phyloP scores from a whole-genome alignment of 2,329 filamentous ascomycete species.

The Colletotrichum sp. region DNA sequence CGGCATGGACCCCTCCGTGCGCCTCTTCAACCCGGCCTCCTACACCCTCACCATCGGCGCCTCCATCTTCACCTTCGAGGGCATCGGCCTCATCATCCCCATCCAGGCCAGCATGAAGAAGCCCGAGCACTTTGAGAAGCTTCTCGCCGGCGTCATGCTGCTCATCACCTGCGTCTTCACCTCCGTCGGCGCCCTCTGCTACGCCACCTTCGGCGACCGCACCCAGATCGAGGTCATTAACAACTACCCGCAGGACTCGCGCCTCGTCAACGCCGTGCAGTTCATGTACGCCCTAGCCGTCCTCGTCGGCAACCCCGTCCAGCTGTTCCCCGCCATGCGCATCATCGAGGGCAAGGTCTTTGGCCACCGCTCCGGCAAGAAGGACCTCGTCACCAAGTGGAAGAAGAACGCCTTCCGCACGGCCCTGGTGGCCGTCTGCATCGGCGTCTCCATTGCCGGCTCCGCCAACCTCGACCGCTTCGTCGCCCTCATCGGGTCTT shows the following conservation, averaged over 20 bases:
- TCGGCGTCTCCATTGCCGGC: constrained; percentile 65
- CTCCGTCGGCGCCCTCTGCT: constrained; percentile 74
- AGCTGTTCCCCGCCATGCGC: constrained; percentile 75
- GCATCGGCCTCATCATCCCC: constrained; percentile 95
- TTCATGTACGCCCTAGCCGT: constrained; percentile 77
- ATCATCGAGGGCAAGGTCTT: constrained; percentile 75
- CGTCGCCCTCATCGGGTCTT: constrained; percentile 93
- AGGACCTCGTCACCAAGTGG: constrained; percentile 71
- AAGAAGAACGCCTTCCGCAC: constrained; percentile 75
- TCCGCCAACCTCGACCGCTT: constrained; percentile 85
- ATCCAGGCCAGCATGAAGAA: constrained; percentile 94
- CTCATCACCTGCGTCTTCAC: constrained; percentile 77
- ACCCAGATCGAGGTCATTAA: constrained; percentile 78
- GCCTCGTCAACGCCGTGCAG: constrained; percentile 78
- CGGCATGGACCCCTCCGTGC: constrained; percentile 66
- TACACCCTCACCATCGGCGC: constrained; percentile 76
- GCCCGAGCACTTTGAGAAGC: constrained; percentile 68
- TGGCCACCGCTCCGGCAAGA: constrained; percentile 71
- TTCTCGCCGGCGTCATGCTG: constrained; percentile 73
- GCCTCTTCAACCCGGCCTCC: constrained; percentile 70
- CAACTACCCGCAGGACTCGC: constrained; percentile 74
- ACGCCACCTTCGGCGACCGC: constrained; percentile 72
- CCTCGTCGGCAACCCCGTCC: constrained; percentile 75
- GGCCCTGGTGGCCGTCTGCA: constrained; percentile 61
- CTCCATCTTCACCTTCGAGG: constrained; percentile 94